Conservation (phyloP, 768 basidiomycete genomes). For the Tylopilus sp. region DNA sequence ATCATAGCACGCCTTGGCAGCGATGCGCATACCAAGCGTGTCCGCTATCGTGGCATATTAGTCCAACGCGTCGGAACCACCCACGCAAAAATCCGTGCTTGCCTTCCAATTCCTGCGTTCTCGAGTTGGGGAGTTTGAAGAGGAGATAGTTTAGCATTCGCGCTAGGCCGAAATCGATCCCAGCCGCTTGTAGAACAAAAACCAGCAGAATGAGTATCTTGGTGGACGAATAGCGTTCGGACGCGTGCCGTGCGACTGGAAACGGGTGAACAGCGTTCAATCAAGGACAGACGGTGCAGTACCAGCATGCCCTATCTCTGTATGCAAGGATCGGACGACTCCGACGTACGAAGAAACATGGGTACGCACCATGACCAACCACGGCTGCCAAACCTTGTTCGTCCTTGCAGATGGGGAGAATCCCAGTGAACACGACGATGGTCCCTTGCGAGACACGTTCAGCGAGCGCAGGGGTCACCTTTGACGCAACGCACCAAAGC, state of each 20-base stretch:
- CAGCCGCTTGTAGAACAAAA: conserved; percentile 43
- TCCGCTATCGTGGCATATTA: conserved; percentile 55
- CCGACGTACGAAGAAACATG: background rate
- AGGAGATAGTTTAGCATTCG: conserved; percentile 46
- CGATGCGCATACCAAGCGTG: conserved; percentile 75
- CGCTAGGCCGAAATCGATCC: conserved; percentile 55
- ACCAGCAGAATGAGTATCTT: conserved; percentile 42
- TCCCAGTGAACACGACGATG: conserved; percentile 87
- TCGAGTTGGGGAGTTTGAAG: conserved; percentile 77
- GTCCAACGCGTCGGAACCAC: background rate
- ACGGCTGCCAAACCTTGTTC: conserved; percentile 84
- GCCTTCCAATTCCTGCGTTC: conserved; percentile 83
- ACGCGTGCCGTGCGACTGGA: conserved; percentile 55
- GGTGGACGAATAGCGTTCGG: conserved; percentile 43
- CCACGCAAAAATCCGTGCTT: background rate
- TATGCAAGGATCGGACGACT: background rate
- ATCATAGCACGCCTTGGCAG: conserved; percentile 84
- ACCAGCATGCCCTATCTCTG: conserved; percentile 84
- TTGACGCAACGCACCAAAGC: conserved; percentile 47
- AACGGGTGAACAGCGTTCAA: conserved; percentile 8
- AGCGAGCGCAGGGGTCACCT: background rate
- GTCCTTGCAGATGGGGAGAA: conserved; percentile 71
- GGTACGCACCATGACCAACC: conserved; percentile 67
- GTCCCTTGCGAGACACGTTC: conserved; percentile 41
- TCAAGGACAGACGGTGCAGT: conserved; percentile 9